phyloP scores from a whole-genome alignment of 2,329 filamentous ascomycete genomes.

The Stagonosporopsis rhizophila region DNA sequence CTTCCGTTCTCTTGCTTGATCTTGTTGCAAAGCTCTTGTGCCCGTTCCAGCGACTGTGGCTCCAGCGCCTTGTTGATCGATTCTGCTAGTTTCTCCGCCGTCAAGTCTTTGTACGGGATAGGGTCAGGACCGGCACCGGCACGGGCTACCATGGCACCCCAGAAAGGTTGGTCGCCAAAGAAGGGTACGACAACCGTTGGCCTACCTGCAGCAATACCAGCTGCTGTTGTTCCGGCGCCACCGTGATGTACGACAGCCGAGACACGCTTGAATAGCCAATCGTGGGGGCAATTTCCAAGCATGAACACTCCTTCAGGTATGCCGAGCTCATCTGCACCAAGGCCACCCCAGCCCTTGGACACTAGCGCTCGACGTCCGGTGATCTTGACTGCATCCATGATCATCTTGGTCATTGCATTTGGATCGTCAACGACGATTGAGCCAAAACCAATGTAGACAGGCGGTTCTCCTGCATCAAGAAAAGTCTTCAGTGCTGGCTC shows the following conservation, averaged over 20 bases:
- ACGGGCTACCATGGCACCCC: slow-evolving; percentile 51
- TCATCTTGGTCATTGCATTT: slow-evolving; percentile 51
- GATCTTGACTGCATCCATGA: slow-evolving; percentile 54
- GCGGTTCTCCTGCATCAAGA: slow-evolving; percentile 49
- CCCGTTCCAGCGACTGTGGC: slow-evolving; percentile 46
- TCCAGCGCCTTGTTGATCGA: slow-evolving; percentile 49
- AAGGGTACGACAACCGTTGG: slow-evolving; percentile 87
- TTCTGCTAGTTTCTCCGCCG: slow-evolving; percentile 48
- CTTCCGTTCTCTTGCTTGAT: slow-evolving; percentile 49
- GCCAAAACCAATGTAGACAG: slow-evolving; percentile 53
- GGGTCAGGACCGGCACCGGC: slow-evolving; percentile 52
- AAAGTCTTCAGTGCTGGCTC: slow-evolving; percentile 50
- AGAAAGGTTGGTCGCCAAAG: slow-evolving; percentile 59
- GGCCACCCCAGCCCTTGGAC: slow-evolving; percentile 86
- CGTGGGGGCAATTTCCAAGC: slow-evolving; percentile 84
- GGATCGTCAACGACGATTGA: slow-evolving; percentile 53
- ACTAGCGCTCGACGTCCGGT: slow-evolving; percentile 79
- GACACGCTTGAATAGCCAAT: slow-evolving; percentile 86
- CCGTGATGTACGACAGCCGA: slow-evolving; percentile 87
- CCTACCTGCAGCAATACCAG: slow-evolving; percentile 79
- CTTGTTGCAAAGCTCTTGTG: slow-evolving; percentile 47
- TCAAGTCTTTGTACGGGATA: slow-evolving; percentile 50
- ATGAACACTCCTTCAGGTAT: slow-evolving; percentile 81
- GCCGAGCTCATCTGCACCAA: slow-evolving; percentile 70
- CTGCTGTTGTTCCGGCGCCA: slow-evolving; percentile 85